These are phyloP conservation scores for Gymnopilus dilepis DNA, from an alignment of 768 basidiomycete genomes.

Conservation along the genomic window DNA sequence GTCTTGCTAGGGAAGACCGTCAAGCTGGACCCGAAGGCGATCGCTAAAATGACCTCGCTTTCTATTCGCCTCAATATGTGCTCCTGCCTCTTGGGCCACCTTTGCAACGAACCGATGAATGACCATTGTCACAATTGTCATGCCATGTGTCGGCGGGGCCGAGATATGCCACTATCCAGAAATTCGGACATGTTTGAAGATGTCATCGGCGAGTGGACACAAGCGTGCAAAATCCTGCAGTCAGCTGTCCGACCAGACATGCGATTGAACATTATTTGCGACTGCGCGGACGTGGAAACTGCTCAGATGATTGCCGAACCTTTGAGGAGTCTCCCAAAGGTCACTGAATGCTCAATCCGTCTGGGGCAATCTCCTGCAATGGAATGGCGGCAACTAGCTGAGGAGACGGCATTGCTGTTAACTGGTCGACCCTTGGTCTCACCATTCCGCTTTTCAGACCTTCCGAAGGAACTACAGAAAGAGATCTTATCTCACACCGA, in stretches of 20 bases:
- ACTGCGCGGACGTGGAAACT: not conserved
- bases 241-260: not conserved
- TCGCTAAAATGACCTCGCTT: not conserved
- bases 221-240: not conserved
- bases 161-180: not conserved
- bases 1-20: not conserved
- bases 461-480: not conserved
- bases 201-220: not conserved
- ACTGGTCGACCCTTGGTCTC: not conserved
- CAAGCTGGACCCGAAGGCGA: not conserved
- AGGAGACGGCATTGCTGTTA: not conserved
- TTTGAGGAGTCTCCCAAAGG: not conserved
- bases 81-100: not conserved
- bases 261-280: not conserved
- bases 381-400: not conserved
- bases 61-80: not conserved
- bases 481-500: not conserved
- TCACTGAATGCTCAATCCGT: not conserved
- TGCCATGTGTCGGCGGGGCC: not conserved
- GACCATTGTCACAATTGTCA: not conserved
- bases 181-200: not conserved
- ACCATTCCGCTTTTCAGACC: not conserved
- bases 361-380: not conserved
- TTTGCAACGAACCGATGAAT: not conserved
- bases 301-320: not conserved